These are phyloP conservation scores for Dictyostelium capitatum DNA, from an alignment of 78 protist species.

Conservation along the genomic window DNA sequence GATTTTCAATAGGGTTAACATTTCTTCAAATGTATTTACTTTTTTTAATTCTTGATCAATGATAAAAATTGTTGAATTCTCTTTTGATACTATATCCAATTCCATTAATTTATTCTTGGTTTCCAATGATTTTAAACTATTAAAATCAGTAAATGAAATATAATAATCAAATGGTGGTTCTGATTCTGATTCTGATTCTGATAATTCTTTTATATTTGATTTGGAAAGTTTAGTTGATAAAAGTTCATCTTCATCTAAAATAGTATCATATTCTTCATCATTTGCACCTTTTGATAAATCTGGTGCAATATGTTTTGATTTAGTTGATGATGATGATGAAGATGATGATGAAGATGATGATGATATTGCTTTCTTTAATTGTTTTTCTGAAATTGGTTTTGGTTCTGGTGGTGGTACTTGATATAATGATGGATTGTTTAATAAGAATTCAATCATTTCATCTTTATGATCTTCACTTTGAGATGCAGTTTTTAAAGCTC, in stretches of 20 bases:
- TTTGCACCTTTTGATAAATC: too few relatives aligned
- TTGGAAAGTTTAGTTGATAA: too few relatives aligned
- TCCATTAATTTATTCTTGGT: not conserved
- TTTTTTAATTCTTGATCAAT: not conserved
- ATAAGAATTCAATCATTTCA: not conserved
- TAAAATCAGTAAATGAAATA: not conserved
- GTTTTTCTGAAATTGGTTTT: too few relatives aligned
- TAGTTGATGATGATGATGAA: too few relatives aligned
- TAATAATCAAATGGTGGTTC: not conserved
- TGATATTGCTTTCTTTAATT: too few relatives aligned
- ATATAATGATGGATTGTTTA: not conserved
- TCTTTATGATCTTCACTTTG: not conserved
- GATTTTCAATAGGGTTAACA: not conserved
- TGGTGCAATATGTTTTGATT: too few relatives aligned
- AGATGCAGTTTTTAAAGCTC: not conserved
- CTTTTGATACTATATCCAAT: not conserved
- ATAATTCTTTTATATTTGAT: not conserved
- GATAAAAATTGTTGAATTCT: too few relatives aligned
- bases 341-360: too few relatives aligned
- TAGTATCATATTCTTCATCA: too few relatives aligned
- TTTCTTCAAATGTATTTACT: not conserved
- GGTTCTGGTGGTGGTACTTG: too few relatives aligned
- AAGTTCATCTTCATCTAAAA: too few relatives aligned
- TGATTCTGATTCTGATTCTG: not conserved
- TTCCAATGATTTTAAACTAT: not conserved